These are phyloP conservation scores for Aspergillaceae sp. DNA, from an alignment of 2,329 filamentous ascomycete genomes.

Conservation along the genomic window DNA sequence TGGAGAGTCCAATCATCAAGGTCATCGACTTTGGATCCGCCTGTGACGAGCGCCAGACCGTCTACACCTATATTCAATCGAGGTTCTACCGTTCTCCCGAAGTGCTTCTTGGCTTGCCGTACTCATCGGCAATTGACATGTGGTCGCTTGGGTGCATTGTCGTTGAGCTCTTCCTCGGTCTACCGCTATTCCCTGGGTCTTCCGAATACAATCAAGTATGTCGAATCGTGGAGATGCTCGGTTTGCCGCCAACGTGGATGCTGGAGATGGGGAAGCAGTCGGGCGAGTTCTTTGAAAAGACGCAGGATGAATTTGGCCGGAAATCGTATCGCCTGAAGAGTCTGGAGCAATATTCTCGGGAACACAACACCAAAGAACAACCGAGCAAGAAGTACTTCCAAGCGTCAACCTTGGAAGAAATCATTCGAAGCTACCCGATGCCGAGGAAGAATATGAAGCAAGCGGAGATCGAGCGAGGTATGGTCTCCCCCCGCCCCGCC, in stretches of 20 bases:
- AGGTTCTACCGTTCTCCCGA: slow-evolving; percentile 96
- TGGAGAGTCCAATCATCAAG: slow-evolving; percentile 98
- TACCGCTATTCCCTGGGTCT: slow-evolving; percentile 90
- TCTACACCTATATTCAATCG: slow-evolving; percentile 98
- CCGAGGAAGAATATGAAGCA: slow-evolving; percentile 99
- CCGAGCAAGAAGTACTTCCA: slow-evolving; percentile 99
- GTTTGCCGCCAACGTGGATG: slow-evolving; percentile 97
- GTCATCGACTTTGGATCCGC: slow-evolving; percentile 99
- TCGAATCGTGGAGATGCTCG: slow-evolving; percentile 95
- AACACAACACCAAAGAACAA: slow-evolving; percentile 94
- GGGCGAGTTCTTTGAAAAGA: slow-evolving; percentile 93
- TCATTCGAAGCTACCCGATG: slow-evolving; percentile 97
- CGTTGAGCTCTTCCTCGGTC: slow-evolving; percentile 88
- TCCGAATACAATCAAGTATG: slow-evolving; percentile 99
- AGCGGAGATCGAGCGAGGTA: slow-evolving; percentile 91
- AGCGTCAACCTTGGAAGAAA: slow-evolving; percentile 85
- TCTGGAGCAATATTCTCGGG: slow-evolving; percentile 95
- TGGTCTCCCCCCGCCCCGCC: slow-evolving; percentile 21
- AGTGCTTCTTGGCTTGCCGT: slow-evolving; percentile 82
- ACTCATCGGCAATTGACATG: slow-evolving; percentile 98
- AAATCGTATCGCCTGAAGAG: slow-evolving; percentile 87
- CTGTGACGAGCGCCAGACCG: slow-evolving; percentile 94
- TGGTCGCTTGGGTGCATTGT: slow-evolving; percentile 99
- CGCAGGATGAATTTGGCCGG: slow-evolving; percentile 81
- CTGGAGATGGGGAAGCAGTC: slow-evolving; percentile 97